Base-by-base conservation (phyloP, 2,329 filamentous ascomycete genomes). In the Penicillium occitanis region DNA sequence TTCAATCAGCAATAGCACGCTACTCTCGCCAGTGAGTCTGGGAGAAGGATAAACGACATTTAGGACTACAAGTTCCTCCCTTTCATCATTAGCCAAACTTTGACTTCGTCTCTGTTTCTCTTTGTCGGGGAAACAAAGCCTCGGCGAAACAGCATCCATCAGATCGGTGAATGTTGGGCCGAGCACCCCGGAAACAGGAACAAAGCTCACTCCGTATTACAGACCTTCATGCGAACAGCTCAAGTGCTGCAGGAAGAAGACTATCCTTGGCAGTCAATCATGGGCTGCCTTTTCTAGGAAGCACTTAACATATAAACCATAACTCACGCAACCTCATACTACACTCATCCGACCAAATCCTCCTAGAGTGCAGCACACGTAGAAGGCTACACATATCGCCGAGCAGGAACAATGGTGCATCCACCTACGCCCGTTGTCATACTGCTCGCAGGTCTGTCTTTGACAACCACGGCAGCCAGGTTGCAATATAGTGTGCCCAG, bases 401-500 rank as follows among this genome's bases (percentile, higher is more conserved):
- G 48, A 51, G 48, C 48, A 51, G 48, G 22, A 51, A 51, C 48
- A 30, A 51, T 51, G 48, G 7, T 51, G 10, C 48, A 25, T 28
- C 22, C 22, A 51, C 17, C 22, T 22, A 0, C 11, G 8, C 19
- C 48, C 22, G 48, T 22, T 22, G 6, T 5, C 11, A 51, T 51
- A 2, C 19, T 51, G 48, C 48, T 58, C 30, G 14, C 11, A 19
- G 25, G 53, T 58, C 53, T 35, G 14, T 58, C 53, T 58, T n/a
- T 58, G 30, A 58, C 33, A 35, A 14, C 33, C 25, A 58, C 37
- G 28, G 30, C 53, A 58, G n/a, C 33, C 53, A 58, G 13, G 14
- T n/a, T 58, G 28, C n/a, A 33, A 58, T 58, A 58, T 40, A 58
- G 14, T 19, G 53, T 58, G 53, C 30, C 53, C 53, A 58, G 53